These are phyloP conservation scores for Strigomonas culicis DNA, from an alignment of 208 protist species.

Conservation along the genomic window DNA sequence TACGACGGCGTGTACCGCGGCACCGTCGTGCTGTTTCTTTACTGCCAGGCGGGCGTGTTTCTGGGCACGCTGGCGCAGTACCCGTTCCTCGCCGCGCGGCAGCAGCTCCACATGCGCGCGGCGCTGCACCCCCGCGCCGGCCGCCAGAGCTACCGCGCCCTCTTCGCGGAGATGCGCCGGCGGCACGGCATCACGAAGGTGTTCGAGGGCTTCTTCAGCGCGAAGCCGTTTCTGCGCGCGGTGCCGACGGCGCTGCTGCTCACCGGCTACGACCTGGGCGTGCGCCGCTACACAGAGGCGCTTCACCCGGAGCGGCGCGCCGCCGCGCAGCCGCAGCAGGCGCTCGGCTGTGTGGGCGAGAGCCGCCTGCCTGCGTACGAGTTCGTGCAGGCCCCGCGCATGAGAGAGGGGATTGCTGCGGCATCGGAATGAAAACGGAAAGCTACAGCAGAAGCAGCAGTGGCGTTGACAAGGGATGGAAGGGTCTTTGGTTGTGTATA, in stretches of 20 bases:
- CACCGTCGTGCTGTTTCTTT: slow-evolving; percentile 56
- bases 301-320: slow-evolving; percentile 45
- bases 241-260: slow-evolving; percentile 66
- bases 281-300: slow-evolving; percentile 61
- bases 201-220: slow-evolving; percentile 80
- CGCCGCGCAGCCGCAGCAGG: slow-evolving; percentile 35
- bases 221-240: slow-evolving; percentile 60
- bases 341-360: slow-evolving; percentile 22
- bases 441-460: background rate
- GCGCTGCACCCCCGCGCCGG: slow-evolving; percentile 29
- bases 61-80: slow-evolving; percentile 52
- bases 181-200: slow-evolving; percentile 74
- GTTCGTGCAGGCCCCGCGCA: slow-evolving; percentile 18
- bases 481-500: too few species aligned
- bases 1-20: slow-evolving; percentile 72
- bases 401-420: background rate
- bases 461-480: too few species aligned
- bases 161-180: slow-evolving; percentile 50
- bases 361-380: slow-evolving; percentile 31
- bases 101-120: slow-evolving; percentile 63
- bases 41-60: slow-evolving; percentile 62
- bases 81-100: slow-evolving; percentile 55
- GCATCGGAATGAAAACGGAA: background rate
- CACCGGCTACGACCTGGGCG: slow-evolving; percentile 51
- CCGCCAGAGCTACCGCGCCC: slow-evolving; percentile 50